Base-by-base conservation (phyloP, 768 basidiomycete species). In the Boletus reticuloceps region DNA sequence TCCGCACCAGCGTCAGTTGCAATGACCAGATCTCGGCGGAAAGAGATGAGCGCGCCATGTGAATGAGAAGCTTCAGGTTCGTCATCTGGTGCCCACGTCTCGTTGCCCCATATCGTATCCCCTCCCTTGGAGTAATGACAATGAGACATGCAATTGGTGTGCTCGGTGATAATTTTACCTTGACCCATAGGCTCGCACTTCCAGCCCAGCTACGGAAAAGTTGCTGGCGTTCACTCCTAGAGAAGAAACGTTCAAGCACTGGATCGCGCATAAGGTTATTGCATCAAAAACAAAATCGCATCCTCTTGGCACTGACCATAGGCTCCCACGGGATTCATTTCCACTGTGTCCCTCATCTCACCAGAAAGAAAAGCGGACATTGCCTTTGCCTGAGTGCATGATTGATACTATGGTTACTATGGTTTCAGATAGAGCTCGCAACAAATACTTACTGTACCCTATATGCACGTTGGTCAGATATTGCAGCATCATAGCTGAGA, bases 161-260 rank as follows among this genome's bases (percentile, higher is more conserved):
- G 16, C 12, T 11, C 34, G 13, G 38, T 3, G 32, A 49, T 16
- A n/a, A 5, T n/a, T 42, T n/a, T 66, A 84, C 91, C 82, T 95
- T 96, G 56, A 95, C 82, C 94, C 94, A 95, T 84, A 94, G 82
- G 60, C 91, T 90, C 22, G 89, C 93, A 59, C 91, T 89, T 32
- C 95, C 95, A 8, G 92, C 92, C 96, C 96, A 99, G 65, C 88
- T 90, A 29, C 93, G 80, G 77, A 99, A 98, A 12, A 99, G 78
- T 48, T 82, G 85, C 55, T 90, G 91, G 1, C 96, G 82, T 70
- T 99, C 97, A 42, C 81, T 85, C 38, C 92, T 79, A 1, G 91
- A 94, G 69, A 99, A 98, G 76, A 97, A 95, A 36, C 86, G 82
- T 62, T 91, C 89, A 7, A 91, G 77, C 2, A 93, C 89, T 91